A percentile compares a stretch with the other conserved stretches of the same genome.
Conservation (phyloP, 106 monocot species). For the Phalaenopsis equestris region DNA sequence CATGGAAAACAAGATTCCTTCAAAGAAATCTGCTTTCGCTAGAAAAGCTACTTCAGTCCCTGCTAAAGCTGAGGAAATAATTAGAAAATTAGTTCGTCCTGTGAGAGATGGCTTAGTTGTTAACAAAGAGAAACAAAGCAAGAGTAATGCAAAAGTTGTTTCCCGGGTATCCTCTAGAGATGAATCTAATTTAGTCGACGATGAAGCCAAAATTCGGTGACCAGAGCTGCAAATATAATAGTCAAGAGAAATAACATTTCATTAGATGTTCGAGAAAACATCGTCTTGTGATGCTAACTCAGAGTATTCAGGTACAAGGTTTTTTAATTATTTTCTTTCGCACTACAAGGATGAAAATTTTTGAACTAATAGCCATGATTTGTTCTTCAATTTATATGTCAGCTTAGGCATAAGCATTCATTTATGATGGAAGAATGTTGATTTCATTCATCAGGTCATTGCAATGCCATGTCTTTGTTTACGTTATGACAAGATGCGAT, state of each 20-base stretch:
- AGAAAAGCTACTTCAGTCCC: conserved; percentile 21
- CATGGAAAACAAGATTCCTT: conserved; percentile 3
- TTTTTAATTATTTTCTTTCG: not conserved
- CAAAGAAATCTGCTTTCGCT: conserved; percentile 10
- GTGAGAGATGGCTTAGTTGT: conserved; percentile 13
- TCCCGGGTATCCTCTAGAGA: conserved; percentile 12
- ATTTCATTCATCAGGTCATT: too few relatives aligned
- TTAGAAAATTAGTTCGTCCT: conserved; percentile 14
- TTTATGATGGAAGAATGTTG: too few relatives aligned
- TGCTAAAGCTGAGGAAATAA: conserved; percentile 24
- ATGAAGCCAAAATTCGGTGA: conserved; percentile 12
- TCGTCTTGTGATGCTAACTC: not conserved
- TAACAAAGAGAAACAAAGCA: conserved; percentile 13
- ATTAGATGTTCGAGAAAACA: not conserved
- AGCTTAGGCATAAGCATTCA: not conserved
- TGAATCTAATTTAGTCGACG: conserved; percentile 18
- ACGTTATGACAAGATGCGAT: too few relatives aligned
- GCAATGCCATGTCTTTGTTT: too few relatives aligned
- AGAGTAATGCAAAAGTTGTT: conserved; percentile 12
- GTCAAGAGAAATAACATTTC: not conserved
- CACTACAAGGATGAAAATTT: not conserved
- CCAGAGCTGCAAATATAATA: not conserved
- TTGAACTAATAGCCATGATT: not conserved
- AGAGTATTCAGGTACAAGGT: not conserved
- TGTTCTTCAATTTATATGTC: not conserved